Percentiles rank a stretch among this genome's conserved stretches.
Conservation (phyloP, 108 stramenopile species). For the Cyclotella cryptica region DNA sequence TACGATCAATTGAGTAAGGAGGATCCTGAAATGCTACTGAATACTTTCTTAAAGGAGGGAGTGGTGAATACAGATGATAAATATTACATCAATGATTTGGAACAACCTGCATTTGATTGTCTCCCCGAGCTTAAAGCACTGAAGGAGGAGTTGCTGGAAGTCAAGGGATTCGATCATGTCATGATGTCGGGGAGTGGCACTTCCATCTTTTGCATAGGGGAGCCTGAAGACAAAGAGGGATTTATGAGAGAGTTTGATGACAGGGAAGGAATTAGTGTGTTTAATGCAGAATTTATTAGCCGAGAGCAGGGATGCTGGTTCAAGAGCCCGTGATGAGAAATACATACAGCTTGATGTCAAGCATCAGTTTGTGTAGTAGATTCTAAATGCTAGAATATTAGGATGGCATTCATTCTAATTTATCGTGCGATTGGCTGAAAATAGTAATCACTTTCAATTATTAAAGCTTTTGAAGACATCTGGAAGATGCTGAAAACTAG, state of each 20-base stretch:
- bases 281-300: constrained; percentile 68
- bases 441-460: too few species aligned
- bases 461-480: too few species aligned
- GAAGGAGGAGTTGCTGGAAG: constrained; percentile 64
- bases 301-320: constrained; percentile 52
- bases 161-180: constrained; percentile 79
- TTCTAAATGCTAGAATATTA: too few species aligned
- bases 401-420: too few species aligned
- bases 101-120: constrained; percentile 82
- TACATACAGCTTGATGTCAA: too few species aligned
- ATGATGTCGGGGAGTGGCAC: constrained; percentile 92
- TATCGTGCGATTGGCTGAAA: too few species aligned
- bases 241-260: constrained; percentile 67
- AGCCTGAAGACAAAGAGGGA: constrained; percentile 64
- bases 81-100: constrained; percentile 86
- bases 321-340: constrained; percentile 13
- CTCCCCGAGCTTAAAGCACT: constrained; percentile 71
- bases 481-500: too few species aligned
- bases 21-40: constrained; percentile 74
- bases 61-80: constrained; percentile 58
- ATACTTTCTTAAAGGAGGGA: constrained; percentile 64
- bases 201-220: constrained; percentile 86
- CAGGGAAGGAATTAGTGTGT: constrained; percentile 68
- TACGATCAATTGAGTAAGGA: constrained; percentile 73
- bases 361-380: too few species aligned